Conservation (phyloP, 2,329 filamentous ascomycete genomes). For the Decorospora gaudefroyi region DNA sequence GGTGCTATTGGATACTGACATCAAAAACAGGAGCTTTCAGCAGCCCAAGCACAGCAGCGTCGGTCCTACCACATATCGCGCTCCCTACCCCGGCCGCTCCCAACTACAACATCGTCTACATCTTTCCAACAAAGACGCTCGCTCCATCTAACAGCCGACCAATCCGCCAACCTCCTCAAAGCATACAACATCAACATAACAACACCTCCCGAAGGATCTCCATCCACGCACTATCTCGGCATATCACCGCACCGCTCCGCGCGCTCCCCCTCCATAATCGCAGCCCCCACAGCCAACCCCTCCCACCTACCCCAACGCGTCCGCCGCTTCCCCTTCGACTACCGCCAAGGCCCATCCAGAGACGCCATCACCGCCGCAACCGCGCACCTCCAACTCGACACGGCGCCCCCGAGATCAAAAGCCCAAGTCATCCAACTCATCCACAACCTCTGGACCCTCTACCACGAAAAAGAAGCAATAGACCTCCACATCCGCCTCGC, state of each 20-base stretch:
- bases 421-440: conserved; percentile 57
- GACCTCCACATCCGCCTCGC: conserved; percentile 59
- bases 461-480: conserved; percentile 68
- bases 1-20: conserved; percentile 2
- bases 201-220: conserved; percentile 41
- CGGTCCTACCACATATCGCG: conserved; percentile 53
- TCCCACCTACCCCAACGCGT: conserved; percentile 51
- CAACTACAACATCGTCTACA: conserved; percentile 2
- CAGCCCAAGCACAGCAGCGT: conserved; percentile 52
- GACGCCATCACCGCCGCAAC: conserved; percentile 51
- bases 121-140: conserved; percentile 51
- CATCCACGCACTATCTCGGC: conserved; percentile 58
- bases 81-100: conserved; percentile 21
- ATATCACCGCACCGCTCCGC: conserved; percentile 68
- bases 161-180: conserved; percentile 62
- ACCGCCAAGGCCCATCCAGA: conserved; percentile 52
- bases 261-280: conserved; percentile 66
- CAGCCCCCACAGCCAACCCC: conserved; percentile 57
- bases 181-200: conserved; percentile 55
- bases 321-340: conserved; percentile 66
- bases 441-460: conserved; percentile 61
- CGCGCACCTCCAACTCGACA: conserved; percentile 59
- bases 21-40: conserved; percentile 38
- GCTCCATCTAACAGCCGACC: conserved; percentile 60
- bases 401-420: conserved; percentile 51